These are phyloP conservation scores for Leishmania aethiopica DNA, from an alignment of 208 protist species.

Conservation along the genomic window DNA sequence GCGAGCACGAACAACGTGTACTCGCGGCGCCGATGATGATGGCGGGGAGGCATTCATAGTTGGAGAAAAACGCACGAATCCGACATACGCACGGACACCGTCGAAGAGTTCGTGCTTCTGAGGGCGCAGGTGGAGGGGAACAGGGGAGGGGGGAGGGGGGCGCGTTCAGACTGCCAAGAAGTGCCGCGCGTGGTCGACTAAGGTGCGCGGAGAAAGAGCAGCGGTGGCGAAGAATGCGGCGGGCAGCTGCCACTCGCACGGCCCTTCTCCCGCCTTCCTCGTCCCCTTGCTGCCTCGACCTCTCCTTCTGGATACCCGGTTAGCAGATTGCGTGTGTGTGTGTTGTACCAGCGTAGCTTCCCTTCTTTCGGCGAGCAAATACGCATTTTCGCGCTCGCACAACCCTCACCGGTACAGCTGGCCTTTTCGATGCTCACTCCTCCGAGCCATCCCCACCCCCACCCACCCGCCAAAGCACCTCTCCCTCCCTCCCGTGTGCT, in stretches of 20 bases:
- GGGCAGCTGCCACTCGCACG: not conserved
- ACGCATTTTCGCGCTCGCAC: not conserved
- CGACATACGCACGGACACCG: not conserved
- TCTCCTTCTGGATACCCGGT: not conserved
- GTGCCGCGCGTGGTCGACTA: not conserved
- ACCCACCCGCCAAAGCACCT: too few relatives aligned
- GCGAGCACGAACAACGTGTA: constrained; percentile 53
- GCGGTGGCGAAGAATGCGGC: not conserved
- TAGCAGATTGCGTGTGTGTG: not conserved
- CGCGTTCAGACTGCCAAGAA: not conserved
- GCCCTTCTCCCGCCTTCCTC: too few relatives aligned
- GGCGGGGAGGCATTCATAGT: not conserved
- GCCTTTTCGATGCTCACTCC: not conserved
- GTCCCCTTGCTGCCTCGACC: not conserved
- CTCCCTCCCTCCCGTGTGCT: not conserved
- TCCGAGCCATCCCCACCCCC: not conserved
- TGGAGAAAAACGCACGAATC: not conserved
- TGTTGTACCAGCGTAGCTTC: not conserved
- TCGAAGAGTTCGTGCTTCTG: not conserved
- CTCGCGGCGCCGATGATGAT: constrained; percentile 37
- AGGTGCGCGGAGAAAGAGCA: not conserved
- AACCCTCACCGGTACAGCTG: not conserved
- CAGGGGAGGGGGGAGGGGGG: not conserved
- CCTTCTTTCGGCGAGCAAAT: too few relatives aligned
- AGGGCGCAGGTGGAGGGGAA: not conserved